Conservation (phyloP, 495 filamentous ascomycete genomes). For the Mytilinidion resinicola region DNA sequence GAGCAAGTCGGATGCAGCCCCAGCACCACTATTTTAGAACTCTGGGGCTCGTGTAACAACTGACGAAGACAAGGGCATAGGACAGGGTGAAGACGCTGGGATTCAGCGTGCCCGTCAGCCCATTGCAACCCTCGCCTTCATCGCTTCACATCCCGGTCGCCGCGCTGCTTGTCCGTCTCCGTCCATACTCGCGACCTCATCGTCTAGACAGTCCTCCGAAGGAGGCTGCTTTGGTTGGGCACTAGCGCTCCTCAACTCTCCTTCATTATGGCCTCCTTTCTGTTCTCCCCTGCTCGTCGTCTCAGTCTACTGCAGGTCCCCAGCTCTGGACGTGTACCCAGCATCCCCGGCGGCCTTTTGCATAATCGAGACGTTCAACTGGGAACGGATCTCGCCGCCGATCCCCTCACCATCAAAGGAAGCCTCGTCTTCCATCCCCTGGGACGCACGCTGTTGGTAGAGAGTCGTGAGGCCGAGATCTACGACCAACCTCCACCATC, state of each 20-base stretch:
- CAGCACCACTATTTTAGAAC: no score
- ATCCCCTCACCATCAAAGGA: not conserved
- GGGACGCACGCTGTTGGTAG: no score
- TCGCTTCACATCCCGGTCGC: not conserved
- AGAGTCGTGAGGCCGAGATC: not conserved
- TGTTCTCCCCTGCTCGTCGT: slow-evolving; percentile 7
- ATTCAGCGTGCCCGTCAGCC: no score
- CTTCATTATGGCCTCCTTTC: not conserved
- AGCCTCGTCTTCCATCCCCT: not conserved
- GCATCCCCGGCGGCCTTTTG: not conserved
- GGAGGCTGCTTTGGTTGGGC: not conserved
- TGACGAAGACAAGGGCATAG: no score
- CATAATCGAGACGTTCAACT: slow-evolving; percentile 8
- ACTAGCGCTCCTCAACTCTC: slow-evolving; percentile 1
- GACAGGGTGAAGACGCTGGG: no score
- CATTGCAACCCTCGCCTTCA: not conserved
- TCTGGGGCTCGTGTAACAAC: no score
- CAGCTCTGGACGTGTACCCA: slow-evolving; percentile 15
- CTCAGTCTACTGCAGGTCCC: slow-evolving; percentile 21
- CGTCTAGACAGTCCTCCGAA: not conserved
- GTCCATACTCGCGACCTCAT: no score
- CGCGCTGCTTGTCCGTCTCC: no score
- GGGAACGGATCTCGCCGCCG: slow-evolving; percentile 9
- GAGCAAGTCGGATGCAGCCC: no score
- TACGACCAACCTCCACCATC: not conserved